Conservation (phyloP, 352 stramenopile species). For the Globisporangium ultimum region DNA sequence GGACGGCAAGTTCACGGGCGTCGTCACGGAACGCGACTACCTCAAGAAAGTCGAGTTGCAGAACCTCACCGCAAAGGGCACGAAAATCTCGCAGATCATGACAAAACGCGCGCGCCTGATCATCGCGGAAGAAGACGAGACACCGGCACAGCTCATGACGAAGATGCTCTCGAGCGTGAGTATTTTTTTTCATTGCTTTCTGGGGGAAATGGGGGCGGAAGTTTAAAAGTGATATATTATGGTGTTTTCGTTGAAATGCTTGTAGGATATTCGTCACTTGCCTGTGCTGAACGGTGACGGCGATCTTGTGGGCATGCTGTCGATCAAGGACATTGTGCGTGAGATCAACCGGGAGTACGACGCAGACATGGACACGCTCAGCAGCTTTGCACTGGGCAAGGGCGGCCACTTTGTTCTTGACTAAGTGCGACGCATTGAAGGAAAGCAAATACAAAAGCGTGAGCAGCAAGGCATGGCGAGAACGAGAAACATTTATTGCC, state of each 20-base stretch:
- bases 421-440: constrained; percentile 18
- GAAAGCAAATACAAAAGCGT: too few relatives aligned
- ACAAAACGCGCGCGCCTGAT: constrained; percentile 91
- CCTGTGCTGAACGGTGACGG: constrained; percentile 91
- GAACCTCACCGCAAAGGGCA: constrained; percentile 82
- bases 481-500: too few relatives aligned
- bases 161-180: constrained; percentile 94
- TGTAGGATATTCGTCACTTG: constrained; percentile 91
- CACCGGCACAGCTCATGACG: constrained; percentile 90
- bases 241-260: neutral
- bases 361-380: constrained; percentile 78
- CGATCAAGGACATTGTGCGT: constrained; percentile 93
- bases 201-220: too few relatives aligned
- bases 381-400: constrained; percentile 68
- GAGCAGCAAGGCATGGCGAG: too few relatives aligned
- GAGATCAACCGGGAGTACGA: constrained; percentile 81
- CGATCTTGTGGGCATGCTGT: constrained; percentile 91
- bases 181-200: constrained; percentile 2
- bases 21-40: constrained; percentile 95
- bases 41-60: constrained; percentile 95
- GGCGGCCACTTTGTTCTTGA: constrained; percentile 84
- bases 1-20: constrained; percentile 86
- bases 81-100: constrained; percentile 92
- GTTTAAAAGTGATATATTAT: neutral
- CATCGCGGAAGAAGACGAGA: constrained; percentile 82